Evolutionary conservation across 371 early-diverging fungal species (phyloP), one percentile per base, ranked within the genome.

Genomic region (Enterocytospora artemiae): DNA sequence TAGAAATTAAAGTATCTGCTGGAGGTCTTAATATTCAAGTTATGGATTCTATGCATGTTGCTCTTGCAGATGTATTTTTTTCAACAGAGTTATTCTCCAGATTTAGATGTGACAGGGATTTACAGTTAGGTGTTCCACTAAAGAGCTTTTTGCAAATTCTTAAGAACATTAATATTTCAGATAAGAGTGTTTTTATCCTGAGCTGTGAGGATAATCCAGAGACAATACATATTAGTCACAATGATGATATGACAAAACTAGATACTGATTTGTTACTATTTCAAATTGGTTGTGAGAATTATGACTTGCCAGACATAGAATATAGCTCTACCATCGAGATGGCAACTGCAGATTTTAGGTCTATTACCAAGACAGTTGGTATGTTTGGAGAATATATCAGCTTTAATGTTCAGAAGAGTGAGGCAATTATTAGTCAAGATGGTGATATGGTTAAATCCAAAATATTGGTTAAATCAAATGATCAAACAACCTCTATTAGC

Each of bases 31-130:
- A 43, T 25, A 74, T 78, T 20, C 80, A 78, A 53, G 70, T 69
- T 12, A 77, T 80, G 75, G 80, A 80, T 62, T 64, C 69, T 18
- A 74, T 74, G 68, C 70, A 75, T 53, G 80, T 73, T 9, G 69
- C 65, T 14, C 52, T 78, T 59, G 66, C 67, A 36, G 78, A 78
- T 55, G 58, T 80, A 16, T 69, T 69, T 52, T 9, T 80, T 9
- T 50, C 59, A 33, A 61, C 32, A 44, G 51, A 60, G 14, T 30
- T 75, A 25, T 80, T 80, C 65, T 70, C 71, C 27, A 67, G 63
- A 53, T 80, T 68, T 45, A 43, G 80, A 24, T 76, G 76, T 51
- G 80, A 80, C 49, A 64, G 69, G 30, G 65, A 71, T 22, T 39
- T 78, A 1, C 39, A 33, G 5, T 43, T 80, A 2, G 77, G 74